Base-by-base conservation (phyloP, 306 rosid genomes). In the Mimosa bimucronata region DNA sequence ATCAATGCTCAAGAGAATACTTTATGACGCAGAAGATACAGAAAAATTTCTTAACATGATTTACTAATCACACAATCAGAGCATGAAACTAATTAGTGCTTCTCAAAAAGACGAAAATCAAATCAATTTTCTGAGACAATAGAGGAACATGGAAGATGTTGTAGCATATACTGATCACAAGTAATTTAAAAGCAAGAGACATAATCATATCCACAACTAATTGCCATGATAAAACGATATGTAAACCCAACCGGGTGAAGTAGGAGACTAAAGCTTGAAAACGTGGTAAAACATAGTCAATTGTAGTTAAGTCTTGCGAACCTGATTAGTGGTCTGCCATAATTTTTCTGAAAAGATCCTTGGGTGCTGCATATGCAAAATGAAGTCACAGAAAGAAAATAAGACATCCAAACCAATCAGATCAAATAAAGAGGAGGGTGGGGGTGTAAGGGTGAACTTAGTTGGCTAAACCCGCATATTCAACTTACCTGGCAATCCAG, bases 401-500 rank as follows among this genome's bases (percentile, higher is more conserved):
- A 30, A 81, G 67, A 77, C 77, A 71, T 31, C 66, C 73, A 69
- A 80, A 82, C 57, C 57, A 52, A n/a, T 44, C 38, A 71, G 66
- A 83, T 67, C 28, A 61, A 79, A 44, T 71, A 42, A 77, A 77
- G 74, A 61, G 7, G 23, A 52, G 68, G 50, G 31, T n/a, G 12
- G 61, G 5, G 81, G 30, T 30, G 38, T 68, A 44, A 79, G 80
- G 42, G 70, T 73, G 30, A 73, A 84, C 61, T n/a, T 10, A 10
- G 15, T 76, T 31, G 9, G 77, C 64, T 66, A 55, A 69, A 40
- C 6, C 50, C 58, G 73, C 28, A 44, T 29, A 28, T 40, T 29
- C 72, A 74, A 72, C 83, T 81, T 89, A 95, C 98, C 98, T n/a
- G 97, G 97, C 85, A 86, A 86, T 37, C 97, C 97, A 41, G 98